A percentile compares a stretch with the other conserved stretches of the same genome.
phyloP scores from a whole-genome alignment of 305 asterid species.

The Withania somnifera region DNA sequence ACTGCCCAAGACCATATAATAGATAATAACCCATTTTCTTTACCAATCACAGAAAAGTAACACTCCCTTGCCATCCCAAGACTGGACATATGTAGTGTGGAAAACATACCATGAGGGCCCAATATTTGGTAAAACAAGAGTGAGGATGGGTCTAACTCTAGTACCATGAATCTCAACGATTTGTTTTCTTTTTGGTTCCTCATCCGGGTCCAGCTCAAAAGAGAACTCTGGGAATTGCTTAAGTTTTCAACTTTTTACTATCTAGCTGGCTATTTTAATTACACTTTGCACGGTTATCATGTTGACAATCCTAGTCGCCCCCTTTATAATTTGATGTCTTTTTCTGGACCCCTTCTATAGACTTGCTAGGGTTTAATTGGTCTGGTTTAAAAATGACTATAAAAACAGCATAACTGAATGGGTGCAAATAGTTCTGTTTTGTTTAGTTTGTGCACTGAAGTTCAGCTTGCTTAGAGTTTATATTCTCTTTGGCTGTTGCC shows the following conservation, averaged over 20 bases:
- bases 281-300: not conserved
- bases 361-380: not conserved
- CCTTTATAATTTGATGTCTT: not conserved
- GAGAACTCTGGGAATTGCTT: not conserved
- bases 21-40: not conserved
- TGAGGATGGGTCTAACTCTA: too few species aligned
- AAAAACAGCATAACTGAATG: not conserved
- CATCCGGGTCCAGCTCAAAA: not conserved
- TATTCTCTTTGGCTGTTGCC: not conserved
- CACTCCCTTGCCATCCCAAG: too few species aligned
- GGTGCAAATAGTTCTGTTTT: not conserved
- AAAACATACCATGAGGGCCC: too few species aligned
- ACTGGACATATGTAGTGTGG: too few species aligned
- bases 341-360: not conserved
- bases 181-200: too few species aligned
- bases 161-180: too few species aligned
- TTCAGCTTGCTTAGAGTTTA: not conserved
- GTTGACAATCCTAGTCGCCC: not conserved
- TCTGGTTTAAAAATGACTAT: not conserved
- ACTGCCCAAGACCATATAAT: not conserved
- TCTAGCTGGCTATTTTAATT: not conserved
- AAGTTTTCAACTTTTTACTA: not conserved
- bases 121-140: too few species aligned
- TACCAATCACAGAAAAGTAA: too few species aligned
- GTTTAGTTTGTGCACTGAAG: not conserved